Conservation (phyloP, 2,329 filamentous ascomycete genomes). For the Aspergillus persii region DNA sequence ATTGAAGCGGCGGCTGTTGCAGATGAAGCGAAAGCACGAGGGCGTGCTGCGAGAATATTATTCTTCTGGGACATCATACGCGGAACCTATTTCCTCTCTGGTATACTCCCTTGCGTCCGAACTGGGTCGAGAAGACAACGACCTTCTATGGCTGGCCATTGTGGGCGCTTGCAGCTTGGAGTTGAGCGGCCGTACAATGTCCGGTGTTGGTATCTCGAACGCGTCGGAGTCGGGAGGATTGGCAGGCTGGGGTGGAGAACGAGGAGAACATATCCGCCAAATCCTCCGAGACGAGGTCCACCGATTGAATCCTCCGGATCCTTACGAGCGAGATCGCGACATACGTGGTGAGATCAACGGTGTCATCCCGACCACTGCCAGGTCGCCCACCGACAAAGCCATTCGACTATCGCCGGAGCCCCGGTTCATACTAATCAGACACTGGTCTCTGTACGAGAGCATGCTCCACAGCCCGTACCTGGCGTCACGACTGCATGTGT, state of each 20-base stretch:
- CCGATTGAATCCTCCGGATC: slow-evolving; percentile 78
- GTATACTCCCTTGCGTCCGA: slow-evolving; percentile 94
- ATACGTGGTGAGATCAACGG: slow-evolving; percentile 66
- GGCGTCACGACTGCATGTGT: slow-evolving; percentile 86
- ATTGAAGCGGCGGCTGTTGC: slow-evolving; percentile 70
- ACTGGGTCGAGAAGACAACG: slow-evolving; percentile 92
- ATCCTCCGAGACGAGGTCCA: slow-evolving; percentile 90
- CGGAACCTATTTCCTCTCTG: slow-evolving; percentile 90
- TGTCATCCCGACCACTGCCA: slow-evolving; percentile 84
- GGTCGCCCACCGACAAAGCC: slow-evolving; percentile 84
- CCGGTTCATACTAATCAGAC: slow-evolving; percentile 84
- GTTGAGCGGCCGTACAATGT: slow-evolving; percentile 80
- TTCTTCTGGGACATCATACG: slow-evolving; percentile 81
- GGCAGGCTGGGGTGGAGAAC: slow-evolving; percentile 75
- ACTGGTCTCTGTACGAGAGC: slow-evolving; percentile 97
- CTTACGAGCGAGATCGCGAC: slow-evolving; percentile 58
- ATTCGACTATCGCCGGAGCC: slow-evolving; percentile 93
- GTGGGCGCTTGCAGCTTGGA: slow-evolving; percentile 94
- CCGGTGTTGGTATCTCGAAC: slow-evolving; percentile 67
- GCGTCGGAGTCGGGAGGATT: slow-evolving; percentile 54
- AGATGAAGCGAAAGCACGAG: slow-evolving; percentile 75
- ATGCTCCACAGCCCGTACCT: slow-evolving; percentile 98
- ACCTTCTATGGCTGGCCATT: slow-evolving; percentile 90
- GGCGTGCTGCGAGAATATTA: slow-evolving; percentile 77
- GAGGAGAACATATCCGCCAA: slow-evolving; percentile 79